Base-by-base conservation (phyloP, 2,329 filamentous ascomycete species). In the Ascochyta koolunga region DNA sequence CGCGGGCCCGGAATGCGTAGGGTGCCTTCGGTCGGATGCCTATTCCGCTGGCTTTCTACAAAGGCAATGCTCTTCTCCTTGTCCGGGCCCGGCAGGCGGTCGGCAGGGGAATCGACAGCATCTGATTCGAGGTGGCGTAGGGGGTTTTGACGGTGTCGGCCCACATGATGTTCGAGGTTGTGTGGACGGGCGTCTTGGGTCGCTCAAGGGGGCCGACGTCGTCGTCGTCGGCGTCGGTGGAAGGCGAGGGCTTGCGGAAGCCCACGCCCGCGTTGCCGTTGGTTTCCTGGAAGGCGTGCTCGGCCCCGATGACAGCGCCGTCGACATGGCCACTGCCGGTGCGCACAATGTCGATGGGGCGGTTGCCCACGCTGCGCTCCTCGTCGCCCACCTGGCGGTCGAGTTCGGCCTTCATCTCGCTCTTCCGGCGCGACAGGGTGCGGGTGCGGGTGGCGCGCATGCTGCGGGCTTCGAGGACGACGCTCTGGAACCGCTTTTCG, bases 1-100 rank as follows among this genome's bases (percentile, higher is more conserved):
- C 93, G 83, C 1, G 95, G 95, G 18, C 93, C 93, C 0, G 95
- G 95, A 65, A 99, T 98, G 35, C 91, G 88, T 37, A 98, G 78
- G 0, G 92, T 86, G 29, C 87, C 86, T 50, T 89, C 87, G 58
- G 86, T 86, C 1, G 80, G 81, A 50, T 90, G 88, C 33, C 92
- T 85, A 50, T 90, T 88, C 32, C 92, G 85, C 72, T 97, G 93
- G 27, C 89, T 88, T 72, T 96, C 86, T 13, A 97, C 74, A 66
- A 98, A 95, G 5, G 89, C 89, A 67, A 97, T 96, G 68, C 96
- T 91, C 57, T 93, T 89, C 49, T 91, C 89, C 38, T 89, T 82
- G 29, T 82, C 80, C 40, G 77, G 80, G 4, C 77, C 73, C 0
- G 84, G 83, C 9, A 88, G 67, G 8, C 79, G 78, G 9, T 78